Percentiles rank a stretch among this genome's conserved stretches.
Conservation (phyloP, 306 rosid genomes). For the Vicia villosa region DNA sequence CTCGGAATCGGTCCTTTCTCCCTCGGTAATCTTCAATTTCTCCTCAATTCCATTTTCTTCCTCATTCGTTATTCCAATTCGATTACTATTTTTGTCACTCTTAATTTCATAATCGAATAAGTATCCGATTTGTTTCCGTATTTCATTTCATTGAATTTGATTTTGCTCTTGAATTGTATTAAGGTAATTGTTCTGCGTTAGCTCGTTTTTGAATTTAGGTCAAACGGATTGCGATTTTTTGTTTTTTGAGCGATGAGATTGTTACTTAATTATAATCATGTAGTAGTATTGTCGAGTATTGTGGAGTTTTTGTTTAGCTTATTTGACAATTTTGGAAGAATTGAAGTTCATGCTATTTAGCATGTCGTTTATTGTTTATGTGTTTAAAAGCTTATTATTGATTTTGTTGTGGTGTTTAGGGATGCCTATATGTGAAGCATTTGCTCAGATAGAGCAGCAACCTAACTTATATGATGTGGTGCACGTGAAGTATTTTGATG, state of each 20-base stretch:
- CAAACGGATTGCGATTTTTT: not conserved
- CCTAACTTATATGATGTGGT: conserved; percentile 95
- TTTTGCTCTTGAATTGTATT: not conserved
- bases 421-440: conserved; percentile 97
- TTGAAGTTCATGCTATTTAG: not conserved
- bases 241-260: not conserved
- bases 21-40: conserved; percentile 52
- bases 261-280: not conserved
- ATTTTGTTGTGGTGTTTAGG: conserved; percentile 50
- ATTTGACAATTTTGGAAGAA: conserved; percentile 11
- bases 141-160: not conserved
- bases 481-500: conserved; percentile 91
- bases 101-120: not conserved
- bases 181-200: not conserved
- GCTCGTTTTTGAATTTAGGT: conserved; percentile 24
- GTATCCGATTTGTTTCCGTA: not conserved
- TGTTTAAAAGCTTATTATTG: conserved; percentile 1
- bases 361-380: not conserved
- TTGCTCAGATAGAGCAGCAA: conserved; percentile 89
- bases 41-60: not conserved
- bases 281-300: not conserved
- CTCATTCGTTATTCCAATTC: not conserved
- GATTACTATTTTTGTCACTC: not conserved
- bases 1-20: conserved; percentile 88
- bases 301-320: conserved; percentile 9